phyloP scores from a whole-genome alignment of 2,329 filamentous ascomycete genomes.

The Ophiocordyceps polyrhachis-furcata region DNA sequence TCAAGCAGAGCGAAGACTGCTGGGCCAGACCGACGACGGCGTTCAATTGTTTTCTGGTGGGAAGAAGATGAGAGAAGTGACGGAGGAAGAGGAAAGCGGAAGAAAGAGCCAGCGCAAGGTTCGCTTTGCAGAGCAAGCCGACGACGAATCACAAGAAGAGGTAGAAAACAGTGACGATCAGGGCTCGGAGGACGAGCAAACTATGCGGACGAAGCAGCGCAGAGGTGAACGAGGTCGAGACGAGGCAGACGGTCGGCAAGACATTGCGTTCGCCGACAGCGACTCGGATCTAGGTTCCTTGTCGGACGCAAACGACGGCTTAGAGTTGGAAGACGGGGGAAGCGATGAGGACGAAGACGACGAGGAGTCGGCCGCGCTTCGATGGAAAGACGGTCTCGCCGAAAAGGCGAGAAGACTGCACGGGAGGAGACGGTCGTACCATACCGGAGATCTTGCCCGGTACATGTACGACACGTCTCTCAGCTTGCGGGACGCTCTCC shows the following conservation, averaged over 20 bases:
- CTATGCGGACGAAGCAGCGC: slow-evolving; percentile 32
- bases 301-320: slow-evolving; percentile 33
- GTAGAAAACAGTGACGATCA: slow-evolving; percentile 35
- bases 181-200: slow-evolving; percentile 30
- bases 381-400: slow-evolving; percentile 79
- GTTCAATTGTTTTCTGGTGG: slow-evolving; percentile 75
- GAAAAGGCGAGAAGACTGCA: slow-evolving; percentile 58
- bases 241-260: slow-evolving; percentile 37
- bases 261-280: slow-evolving; percentile 83
- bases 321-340: slow-evolving; percentile 9
- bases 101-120: slow-evolving; percentile 39
- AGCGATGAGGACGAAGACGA: slow-evolving; percentile 28
- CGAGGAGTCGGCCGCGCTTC: slow-evolving; percentile 53
- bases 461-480: slow-evolving; percentile 78
- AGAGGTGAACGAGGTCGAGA: slow-evolving; percentile 3
- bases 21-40: slow-evolving; percentile 67
- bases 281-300: slow-evolving; percentile 91
- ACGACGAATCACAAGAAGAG: slow-evolving; percentile 32
- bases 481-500: slow-evolving; percentile 54
- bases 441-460: slow-evolving; percentile 65
- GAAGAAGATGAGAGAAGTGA: slow-evolving; percentile 40
- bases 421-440: slow-evolving; percentile 49
- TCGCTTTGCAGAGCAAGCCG: slow-evolving; percentile 35
- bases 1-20: slow-evolving; percentile 61
- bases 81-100: slow-evolving; percentile 36